Percentiles rank a stretch among this genome's conserved stretches.
Evolutionary conservation across 257 asterid species (phyloP).

Genomic region (Eucommia ulmoides): DNA sequence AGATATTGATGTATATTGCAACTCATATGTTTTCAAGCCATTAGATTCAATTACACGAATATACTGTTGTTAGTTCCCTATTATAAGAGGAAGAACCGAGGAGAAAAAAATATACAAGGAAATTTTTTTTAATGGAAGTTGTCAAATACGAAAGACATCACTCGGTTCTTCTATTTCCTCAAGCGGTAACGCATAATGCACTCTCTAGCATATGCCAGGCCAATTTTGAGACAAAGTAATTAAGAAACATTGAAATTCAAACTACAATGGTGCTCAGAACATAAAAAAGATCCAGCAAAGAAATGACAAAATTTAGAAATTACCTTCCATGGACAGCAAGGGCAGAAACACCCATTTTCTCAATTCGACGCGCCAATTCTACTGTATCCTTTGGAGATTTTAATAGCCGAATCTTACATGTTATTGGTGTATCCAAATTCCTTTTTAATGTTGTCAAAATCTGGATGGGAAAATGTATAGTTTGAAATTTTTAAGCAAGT

Average conservation of each 20-base stretch:
- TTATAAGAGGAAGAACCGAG: no score
- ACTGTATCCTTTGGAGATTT: conserved; percentile 69
- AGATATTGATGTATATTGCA: neutral
- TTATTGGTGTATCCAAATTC: conserved; percentile 63
- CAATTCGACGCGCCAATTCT: conserved; percentile 80
- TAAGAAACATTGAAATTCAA: neutral
- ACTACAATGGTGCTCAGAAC: no score
- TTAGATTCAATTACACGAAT: neutral
- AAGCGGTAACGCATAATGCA: neutral
- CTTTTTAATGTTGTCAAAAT: conserved; percentile 73
- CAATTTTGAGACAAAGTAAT: neutral
- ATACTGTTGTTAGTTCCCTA: no score
- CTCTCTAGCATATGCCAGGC: neutral
- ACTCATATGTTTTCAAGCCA: neutral
- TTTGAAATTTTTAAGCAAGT: no score
- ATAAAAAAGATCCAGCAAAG: no score
- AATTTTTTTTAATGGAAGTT: neutral
- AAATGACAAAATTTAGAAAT: neutral
- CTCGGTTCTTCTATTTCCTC: neutral
- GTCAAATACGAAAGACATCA: neutral
- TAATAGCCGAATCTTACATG: conserved; percentile 84
- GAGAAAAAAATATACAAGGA: no score
- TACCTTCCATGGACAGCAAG: conserved; percentile 98
- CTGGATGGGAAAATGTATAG: conserved; percentile 42
- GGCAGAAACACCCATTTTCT: conserved; percentile 88